Percentiles rank a stretch among this genome's conserved stretches.
Conservation (phyloP, 1,139 yeast genomes). For the Starmera stellimalicola region DNA sequence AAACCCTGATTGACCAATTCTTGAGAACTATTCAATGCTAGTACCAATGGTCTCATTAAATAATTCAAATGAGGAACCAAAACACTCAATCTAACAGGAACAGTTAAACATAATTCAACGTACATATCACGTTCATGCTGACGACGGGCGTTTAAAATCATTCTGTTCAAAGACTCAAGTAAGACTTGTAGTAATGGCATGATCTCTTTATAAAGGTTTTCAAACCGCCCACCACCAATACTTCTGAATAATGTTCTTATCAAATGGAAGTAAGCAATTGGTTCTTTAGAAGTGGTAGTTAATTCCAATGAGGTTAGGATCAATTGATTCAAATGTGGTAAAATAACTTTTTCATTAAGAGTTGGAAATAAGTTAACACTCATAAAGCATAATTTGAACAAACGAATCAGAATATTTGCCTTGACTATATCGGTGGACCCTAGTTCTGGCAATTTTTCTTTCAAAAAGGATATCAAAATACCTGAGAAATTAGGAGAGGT, state of each 20-base stretch:
- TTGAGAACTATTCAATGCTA: constrained; percentile 83
- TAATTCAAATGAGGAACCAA: constrained; percentile 86
- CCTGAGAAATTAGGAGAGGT: constrained; percentile 92
- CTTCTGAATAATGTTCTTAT: constrained; percentile 86
- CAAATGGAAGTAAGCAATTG: constrained; percentile 79
- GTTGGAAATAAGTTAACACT: constrained; percentile 88
- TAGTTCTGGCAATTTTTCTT: constrained; percentile 61
- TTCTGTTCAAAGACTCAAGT: constrained; percentile 74
- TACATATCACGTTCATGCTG: constrained; percentile 90
- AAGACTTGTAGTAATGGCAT: constrained; percentile 83
- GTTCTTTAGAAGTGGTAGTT: constrained; percentile 87
- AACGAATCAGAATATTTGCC: constrained; percentile 71
- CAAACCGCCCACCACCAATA: constrained; percentile 94
- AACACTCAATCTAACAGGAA: constrained; percentile 88
- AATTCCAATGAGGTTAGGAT: constrained; percentile 72
- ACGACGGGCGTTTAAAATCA: constrained; percentile 74
- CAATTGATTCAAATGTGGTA: constrained; percentile 79
- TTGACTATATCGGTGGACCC: constrained; percentile 77
- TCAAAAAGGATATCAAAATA: constrained; percentile 68
- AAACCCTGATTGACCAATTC: constrained; percentile 92
- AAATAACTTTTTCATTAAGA: constrained; percentile 74
- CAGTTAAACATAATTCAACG: constrained; percentile 89
- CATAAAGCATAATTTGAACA: constrained; percentile 91
- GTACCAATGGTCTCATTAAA: constrained; percentile 82
- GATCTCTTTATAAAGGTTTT: constrained; percentile 82